Evolutionary conservation across 371 early-diverging fungal species (phyloP).

Genomic region (Agmasoma carcini): DNA sequence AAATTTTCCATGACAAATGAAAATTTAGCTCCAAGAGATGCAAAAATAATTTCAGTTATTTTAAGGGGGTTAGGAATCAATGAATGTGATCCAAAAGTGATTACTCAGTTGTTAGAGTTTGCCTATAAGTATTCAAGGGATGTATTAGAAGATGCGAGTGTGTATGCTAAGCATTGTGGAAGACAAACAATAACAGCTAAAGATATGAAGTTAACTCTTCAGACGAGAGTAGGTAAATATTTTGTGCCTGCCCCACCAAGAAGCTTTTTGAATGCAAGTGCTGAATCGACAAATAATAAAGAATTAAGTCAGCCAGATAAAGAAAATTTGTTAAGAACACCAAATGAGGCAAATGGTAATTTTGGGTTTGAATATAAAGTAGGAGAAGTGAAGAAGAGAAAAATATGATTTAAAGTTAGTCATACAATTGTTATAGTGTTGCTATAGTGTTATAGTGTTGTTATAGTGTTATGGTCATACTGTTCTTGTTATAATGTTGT

Average conservation of each 20-base stretch:
- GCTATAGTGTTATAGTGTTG: too few relatives aligned
- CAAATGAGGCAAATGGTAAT: slow-evolving; percentile 19
- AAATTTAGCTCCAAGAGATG: slow-evolving; percentile 63
- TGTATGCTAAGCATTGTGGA: slow-evolving; percentile 78
- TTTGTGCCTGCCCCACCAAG: slow-evolving; percentile 55
- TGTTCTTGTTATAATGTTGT: too few relatives aligned
- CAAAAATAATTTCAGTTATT: slow-evolving; percentile 72
- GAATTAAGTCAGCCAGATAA: slow-evolving; percentile 44
- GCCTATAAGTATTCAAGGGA: slow-evolving; percentile 79
- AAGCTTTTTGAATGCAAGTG: slow-evolving; percentile 51
- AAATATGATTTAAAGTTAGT: too few relatives aligned
- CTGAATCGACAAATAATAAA: slow-evolving; percentile 46
- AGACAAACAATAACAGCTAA: slow-evolving; percentile 64
- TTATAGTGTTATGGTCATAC: too few relatives aligned
- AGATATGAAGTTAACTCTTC: slow-evolving; percentile 79
- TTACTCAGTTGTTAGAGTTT: slow-evolving; percentile 83
- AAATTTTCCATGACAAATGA: slow-evolving; percentile 33
- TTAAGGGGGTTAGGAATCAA: slow-evolving; percentile 73
- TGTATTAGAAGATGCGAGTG: slow-evolving; percentile 73
- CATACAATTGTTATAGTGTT: too few relatives aligned
- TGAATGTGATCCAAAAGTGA: slow-evolving; percentile 83
- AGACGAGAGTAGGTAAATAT: slow-evolving; percentile 53
- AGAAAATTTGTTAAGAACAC: slow-evolving; percentile 48
- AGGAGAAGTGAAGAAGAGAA: slow-evolving; percentile 7
- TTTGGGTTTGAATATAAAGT: slow-evolving; percentile 5